Base-by-base conservation (phyloP, 768 basidiomycete genomes). In the Mycena belliarum region DNA sequence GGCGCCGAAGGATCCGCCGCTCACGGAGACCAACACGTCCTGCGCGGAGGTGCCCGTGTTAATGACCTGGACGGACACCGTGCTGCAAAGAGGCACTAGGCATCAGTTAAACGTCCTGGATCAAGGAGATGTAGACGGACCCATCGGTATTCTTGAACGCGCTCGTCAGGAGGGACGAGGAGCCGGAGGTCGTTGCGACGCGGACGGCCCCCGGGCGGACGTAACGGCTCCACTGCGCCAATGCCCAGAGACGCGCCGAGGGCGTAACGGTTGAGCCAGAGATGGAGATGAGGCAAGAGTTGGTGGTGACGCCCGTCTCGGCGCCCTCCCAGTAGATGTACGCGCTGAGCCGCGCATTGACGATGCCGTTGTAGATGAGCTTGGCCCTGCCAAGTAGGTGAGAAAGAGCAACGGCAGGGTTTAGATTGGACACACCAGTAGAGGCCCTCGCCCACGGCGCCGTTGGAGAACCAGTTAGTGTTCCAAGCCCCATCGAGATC, bases 271-370 rank as follows among this genome's bases (percentile, higher is more conserved):
- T 59, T 20, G 51, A 37, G 15, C 58, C 58, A 11, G 45, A n/a
- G 45, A 46, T 46, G 28, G 45, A 46, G 25, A 46, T 46, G 11
- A 46, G 28, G 28, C 45, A 46, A 26, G 45, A 48, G 47, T 59
- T 35, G 33, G 58, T 59, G 4, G 50, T 41, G 11, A 48, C 58
- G 16, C 37, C 58, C 18, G 52, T 55, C 41, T 59, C 58, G 15
- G 58, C 58, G 4, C 58, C 58, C 44, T 59, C 58, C 58, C 58
- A 59, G 38, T 59, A 59, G 6, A 59, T 10, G 37, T 59, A 59
- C 1, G 52, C 58, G 25, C 58, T 59, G 32, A 59, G 52, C 6
- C 32, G 25, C 14, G 58, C 58, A 26, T 59, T 59, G 26, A 59
- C 58, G 21, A 59, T 54, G 16, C 58, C 58, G 33, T 59, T 54